Conservation (phyloP, 805 yeast genomes). For the Candida quercuum region DNA sequence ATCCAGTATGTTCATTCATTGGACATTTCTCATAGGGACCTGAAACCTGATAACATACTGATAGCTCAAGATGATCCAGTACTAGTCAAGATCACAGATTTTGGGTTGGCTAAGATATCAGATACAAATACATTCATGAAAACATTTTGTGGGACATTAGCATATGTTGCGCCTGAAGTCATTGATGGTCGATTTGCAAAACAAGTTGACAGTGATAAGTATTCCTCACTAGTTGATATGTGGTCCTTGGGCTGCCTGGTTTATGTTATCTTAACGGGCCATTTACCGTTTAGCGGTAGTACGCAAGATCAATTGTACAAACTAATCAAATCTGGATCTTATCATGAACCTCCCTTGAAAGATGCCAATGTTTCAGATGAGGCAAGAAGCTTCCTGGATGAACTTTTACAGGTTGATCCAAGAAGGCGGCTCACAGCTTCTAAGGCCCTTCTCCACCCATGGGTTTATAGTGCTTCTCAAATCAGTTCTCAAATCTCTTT, state of each 20-base stretch:
- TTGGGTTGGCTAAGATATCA: constrained; percentile 90
- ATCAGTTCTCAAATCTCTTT: constrained; percentile 43
- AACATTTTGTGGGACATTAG: constrained; percentile 96
- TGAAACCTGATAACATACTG: constrained; percentile 93
- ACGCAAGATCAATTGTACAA: constrained; percentile 82
- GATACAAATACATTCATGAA: constrained; percentile 83
- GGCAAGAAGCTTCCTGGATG: constrained; percentile 67
- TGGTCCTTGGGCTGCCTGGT: constrained; percentile 97
- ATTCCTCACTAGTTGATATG: constrained; percentile 88
- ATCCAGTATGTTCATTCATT: constrained; percentile 80
- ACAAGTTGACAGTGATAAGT: constrained; percentile 31
- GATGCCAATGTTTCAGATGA: constrained; percentile 59
- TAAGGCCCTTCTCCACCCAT: constrained; percentile 72
- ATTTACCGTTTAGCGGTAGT: constrained; percentile 89
- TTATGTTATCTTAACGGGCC: constrained; percentile 88
- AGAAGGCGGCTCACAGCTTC: constrained; percentile 64
- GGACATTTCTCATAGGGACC: constrained; percentile 94
- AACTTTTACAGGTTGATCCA: constrained; percentile 76
- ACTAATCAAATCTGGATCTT: constrained; percentile 72
- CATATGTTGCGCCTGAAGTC: constrained; percentile 96
- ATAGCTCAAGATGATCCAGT: constrained; percentile 91
- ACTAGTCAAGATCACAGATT: constrained; percentile 87
- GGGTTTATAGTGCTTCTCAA: constrained; percentile 45
- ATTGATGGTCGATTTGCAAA: constrained; percentile 35
- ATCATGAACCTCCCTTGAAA: constrained; percentile 69